A percentile compares a stretch with the other conserved stretches of the same genome.
These are phyloP conservation scores for Globisporangium alternatum DNA, from an alignment of 352 stramenopile species.

Conservation along the genomic window DNA sequence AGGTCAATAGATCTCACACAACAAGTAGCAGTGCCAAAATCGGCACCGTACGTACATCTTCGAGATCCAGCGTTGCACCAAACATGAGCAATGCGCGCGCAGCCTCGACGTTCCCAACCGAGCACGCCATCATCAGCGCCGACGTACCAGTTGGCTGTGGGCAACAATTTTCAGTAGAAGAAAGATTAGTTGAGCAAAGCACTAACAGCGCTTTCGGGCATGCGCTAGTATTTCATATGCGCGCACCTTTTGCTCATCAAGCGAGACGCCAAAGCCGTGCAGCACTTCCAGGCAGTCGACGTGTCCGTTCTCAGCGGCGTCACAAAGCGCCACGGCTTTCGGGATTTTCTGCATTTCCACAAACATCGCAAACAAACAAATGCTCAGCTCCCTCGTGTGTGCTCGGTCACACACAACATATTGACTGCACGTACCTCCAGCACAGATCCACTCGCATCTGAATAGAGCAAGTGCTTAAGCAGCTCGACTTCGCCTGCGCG, in stretches of 20 bases:
- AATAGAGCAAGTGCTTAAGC: constrained; percentile 68
- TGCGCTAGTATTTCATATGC: neutral
- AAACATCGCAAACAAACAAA: constrained; percentile 7
- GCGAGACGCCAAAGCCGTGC: constrained; percentile 72
- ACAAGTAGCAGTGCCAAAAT: neutral
- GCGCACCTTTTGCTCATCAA: constrained; percentile 80
- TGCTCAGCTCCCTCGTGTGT: no score
- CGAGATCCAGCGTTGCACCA: constrained; percentile 75
- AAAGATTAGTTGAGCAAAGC: neutral
- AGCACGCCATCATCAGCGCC: constrained; percentile 82
- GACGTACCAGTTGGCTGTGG: constrained; percentile 72
- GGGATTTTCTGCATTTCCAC: constrained; percentile 49
- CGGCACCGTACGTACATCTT: constrained; percentile 50
- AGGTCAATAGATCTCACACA: neutral
- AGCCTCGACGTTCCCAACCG: constrained; percentile 83
- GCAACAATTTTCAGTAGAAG: constrained; percentile 2
- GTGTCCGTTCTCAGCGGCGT: constrained; percentile 77
- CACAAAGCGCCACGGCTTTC: constrained; percentile 75
- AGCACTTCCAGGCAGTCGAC: constrained; percentile 83
- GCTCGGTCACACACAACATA: neutral
- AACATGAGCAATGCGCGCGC: constrained; percentile 81
- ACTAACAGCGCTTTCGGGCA: neutral
- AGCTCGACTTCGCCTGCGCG: constrained; percentile 71
- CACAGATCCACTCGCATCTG: constrained; percentile 57
- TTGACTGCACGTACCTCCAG: constrained; percentile 41